A percentile compares a stretch with the other conserved stretches of the same genome.
Evolutionary conservation across 345 rosid genomes (phyloP).

Genomic region (Salix exigua): DNA sequence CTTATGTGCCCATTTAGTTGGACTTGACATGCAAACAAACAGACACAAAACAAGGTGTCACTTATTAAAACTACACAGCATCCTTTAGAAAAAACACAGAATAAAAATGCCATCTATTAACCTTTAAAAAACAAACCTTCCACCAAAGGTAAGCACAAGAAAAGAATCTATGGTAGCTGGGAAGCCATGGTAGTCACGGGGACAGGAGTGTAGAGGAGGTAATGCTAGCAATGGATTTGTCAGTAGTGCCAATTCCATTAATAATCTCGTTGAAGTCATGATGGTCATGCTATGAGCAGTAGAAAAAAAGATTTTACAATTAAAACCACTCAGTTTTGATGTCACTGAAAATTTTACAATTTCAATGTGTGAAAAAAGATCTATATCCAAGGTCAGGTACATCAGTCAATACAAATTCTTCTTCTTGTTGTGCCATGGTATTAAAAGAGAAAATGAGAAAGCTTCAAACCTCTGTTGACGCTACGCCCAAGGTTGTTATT

Average conservation of each 20-base stretch:
- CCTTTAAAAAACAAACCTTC: background rate
- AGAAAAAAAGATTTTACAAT: background rate
- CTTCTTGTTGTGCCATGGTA: background rate
- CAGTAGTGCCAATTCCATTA: background rate
- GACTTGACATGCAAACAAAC: background rate
- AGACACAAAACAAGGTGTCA: background rate
- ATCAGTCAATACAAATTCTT: background rate
- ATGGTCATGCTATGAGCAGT: background rate
- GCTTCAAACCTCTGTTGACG: conserved; percentile 67
- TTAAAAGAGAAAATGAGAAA: background rate
- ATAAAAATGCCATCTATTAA: no score
- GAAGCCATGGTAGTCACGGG: background rate
- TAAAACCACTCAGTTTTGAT: background rate
- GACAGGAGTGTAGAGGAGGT: background rate
- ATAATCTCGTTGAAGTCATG: background rate
- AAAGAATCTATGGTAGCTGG: background rate
- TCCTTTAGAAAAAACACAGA: background rate
- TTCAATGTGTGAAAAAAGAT: background rate
- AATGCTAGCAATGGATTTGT: background rate
- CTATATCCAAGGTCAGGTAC: background rate
- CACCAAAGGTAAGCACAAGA: background rate
- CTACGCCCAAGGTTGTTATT: conserved; percentile 91
- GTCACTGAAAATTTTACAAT: background rate
- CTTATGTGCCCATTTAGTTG: background rate
- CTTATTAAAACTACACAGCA: background rate